Evolutionary conservation across 225 moss, liverwort and hornwort species (phyloP).

Genomic region (Pseudisothecium myosuroides): DNA sequence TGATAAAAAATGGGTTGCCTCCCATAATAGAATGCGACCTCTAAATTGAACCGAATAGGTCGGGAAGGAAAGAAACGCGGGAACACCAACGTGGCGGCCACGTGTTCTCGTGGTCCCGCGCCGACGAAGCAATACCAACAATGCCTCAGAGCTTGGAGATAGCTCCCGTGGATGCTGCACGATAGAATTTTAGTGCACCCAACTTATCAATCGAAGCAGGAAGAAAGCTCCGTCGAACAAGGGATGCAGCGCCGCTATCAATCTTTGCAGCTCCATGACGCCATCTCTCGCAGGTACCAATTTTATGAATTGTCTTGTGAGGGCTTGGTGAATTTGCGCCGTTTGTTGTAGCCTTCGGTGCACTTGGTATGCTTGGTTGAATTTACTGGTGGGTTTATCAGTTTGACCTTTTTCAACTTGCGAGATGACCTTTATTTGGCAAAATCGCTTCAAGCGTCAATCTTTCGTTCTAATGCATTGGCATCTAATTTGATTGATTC

Average conservation of each 20-base stretch:
- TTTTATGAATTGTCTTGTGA: background rate
- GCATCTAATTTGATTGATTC: background rate
- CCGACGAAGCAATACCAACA: background rate
- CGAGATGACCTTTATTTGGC: background rate
- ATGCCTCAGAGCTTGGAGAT: background rate
- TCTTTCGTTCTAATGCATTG: background rate
- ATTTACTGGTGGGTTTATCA: background rate
- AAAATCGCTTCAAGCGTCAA: background rate
- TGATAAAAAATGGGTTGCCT: too few relatives aligned
- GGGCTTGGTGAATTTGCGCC: background rate
- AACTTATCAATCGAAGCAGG: too few relatives aligned
- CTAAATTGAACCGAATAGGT: too few relatives aligned
- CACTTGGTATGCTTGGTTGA: background rate
- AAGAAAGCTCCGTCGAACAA: background rate
- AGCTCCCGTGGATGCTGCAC: background rate
- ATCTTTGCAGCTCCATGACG: slow-evolving; percentile 27
- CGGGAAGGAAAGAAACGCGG: background rate
- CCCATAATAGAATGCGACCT: background rate
- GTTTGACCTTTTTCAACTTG: background rate
- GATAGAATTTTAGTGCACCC: background rate
- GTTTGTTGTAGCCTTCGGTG: background rate
- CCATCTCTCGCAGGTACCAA: slow-evolving; percentile 30
- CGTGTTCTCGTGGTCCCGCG: background rate
- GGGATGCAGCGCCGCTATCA: slow-evolving; percentile 47
- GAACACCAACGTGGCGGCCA: background rate